phyloP scores from a whole-genome alignment of 23 red algal genomes.

The Gracilariopsis chorda region DNA sequence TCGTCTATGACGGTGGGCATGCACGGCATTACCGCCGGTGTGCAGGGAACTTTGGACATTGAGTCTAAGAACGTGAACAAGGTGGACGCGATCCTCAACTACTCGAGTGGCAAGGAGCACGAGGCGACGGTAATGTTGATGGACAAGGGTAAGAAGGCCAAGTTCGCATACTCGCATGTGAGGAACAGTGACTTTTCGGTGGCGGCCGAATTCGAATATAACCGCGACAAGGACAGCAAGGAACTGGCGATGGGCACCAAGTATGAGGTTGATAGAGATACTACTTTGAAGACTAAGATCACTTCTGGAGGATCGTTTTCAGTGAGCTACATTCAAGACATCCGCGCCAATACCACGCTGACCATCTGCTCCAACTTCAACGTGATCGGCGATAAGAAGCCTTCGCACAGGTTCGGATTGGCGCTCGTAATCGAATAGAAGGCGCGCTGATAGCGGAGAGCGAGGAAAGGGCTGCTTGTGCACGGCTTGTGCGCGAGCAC shows the following conservation, averaged over 20 bases:
- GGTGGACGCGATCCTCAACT: conserved; percentile 56
- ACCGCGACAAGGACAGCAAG: conserved; percentile 44
- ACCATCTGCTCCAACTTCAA: conserved; percentile 68
- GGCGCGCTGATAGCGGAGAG: neutral
- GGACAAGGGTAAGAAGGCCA: conserved; percentile 57
- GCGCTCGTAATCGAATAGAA: conserved; percentile 74
- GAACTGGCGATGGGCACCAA: conserved; percentile 75
- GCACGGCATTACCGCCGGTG: conserved; percentile 68
- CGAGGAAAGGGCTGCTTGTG: no score
- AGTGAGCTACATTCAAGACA: conserved; percentile 71
- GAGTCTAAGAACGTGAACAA: conserved; percentile 55
- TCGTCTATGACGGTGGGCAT: conserved; percentile 56
- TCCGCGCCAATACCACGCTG: conserved; percentile 65
- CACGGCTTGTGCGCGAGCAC: no score
- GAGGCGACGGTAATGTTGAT: conserved; percentile 62
- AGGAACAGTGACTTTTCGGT: conserved; percentile 65
- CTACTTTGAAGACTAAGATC: conserved; percentile 79
- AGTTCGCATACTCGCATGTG: conserved; percentile 77
- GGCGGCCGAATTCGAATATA: conserved; percentile 76
- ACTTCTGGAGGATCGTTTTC: conserved; percentile 69
- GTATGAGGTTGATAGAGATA: conserved; percentile 61
- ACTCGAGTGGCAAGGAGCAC: conserved; percentile 68
- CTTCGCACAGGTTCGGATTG: conserved; percentile 74
- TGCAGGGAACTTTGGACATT: conserved; percentile 54
- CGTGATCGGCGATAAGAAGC: conserved; percentile 53